phyloP scores from a whole-genome alignment of 306 rosid genomes.

The Vigna hirtella region DNA sequence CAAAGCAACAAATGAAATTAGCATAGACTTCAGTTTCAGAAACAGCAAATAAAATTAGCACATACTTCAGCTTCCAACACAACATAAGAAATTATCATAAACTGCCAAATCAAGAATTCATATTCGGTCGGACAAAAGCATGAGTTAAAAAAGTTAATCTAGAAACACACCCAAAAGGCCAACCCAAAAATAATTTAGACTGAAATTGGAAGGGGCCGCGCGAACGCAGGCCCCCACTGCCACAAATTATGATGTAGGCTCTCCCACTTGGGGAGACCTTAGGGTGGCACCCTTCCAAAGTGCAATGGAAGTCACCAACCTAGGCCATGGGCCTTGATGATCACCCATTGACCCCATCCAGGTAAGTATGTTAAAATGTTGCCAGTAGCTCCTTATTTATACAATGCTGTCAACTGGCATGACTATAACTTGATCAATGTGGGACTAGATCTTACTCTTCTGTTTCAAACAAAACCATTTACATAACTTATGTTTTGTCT shows the following conservation, averaged over 20 bases:
- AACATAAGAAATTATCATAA: no score
- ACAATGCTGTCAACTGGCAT: no score
- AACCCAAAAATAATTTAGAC: accelerated
- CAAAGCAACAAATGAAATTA: no score
- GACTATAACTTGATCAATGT: background rate
- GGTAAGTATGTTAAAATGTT: conserved; percentile 42
- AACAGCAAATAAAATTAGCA: no score
- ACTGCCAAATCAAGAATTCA: no score
- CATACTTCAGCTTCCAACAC: no score
- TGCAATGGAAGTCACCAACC: conserved; percentile 64
- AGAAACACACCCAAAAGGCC: no score
- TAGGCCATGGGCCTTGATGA: conserved; percentile 61
- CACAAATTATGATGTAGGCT: conserved; percentile 72
- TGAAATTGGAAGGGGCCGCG: conserved; percentile 58
- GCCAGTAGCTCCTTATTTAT: background rate
- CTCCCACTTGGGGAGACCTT: conserved; percentile 61
- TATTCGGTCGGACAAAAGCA: no score
- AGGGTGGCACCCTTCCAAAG: conserved; percentile 57
- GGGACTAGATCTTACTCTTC: background rate
- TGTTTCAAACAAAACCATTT: no score
- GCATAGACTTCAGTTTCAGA: no score
- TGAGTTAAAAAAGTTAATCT: no score
- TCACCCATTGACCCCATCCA: conserved; percentile 73
- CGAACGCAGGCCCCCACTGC: conserved; percentile 67
- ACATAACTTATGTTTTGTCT: no score